These are phyloP conservation scores for Colletotrichum sojae DNA, from an alignment of 2,329 filamentous ascomycete species.

Conservation along the genomic window DNA sequence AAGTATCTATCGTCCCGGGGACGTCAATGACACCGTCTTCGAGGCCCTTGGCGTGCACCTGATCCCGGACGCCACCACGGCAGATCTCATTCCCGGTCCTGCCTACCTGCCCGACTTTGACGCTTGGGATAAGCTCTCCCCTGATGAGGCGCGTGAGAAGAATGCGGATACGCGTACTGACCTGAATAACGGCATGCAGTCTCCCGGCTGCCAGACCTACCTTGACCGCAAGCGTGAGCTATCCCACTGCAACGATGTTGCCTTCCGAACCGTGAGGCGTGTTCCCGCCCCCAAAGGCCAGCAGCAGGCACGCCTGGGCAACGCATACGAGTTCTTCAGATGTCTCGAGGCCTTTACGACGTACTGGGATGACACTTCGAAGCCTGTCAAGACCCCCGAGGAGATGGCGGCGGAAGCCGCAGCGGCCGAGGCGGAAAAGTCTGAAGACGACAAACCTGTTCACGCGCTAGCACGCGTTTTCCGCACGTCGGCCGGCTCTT, in stretches of 20 bases:
- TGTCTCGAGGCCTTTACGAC: conserved; percentile 71
- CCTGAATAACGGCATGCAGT: conserved; percentile 67
- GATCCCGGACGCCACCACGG: conserved; percentile 62
- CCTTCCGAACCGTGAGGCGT: conserved; percentile 73
- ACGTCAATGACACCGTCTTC: conserved; percentile 65
- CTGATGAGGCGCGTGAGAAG: conserved; percentile 63
- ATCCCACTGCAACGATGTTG: conserved; percentile 68
- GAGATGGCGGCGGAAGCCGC: conserved; percentile 28
- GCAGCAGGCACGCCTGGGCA: conserved; percentile 69
- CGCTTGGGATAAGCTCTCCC: conserved; percentile 63
- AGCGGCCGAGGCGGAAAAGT: conserved; percentile 36
- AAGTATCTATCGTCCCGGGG: conserved; percentile 66
- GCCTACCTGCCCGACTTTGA: conserved; percentile 67
- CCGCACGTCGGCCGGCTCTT: conserved; percentile 65
- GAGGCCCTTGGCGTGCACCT: conserved; percentile 71
- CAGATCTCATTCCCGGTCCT: conserved; percentile 68
- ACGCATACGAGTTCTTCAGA: conserved; percentile 76
- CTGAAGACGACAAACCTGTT: conserved; percentile 29
- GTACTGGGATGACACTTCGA: conserved; percentile 75
- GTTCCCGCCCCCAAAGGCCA: conserved; percentile 69
- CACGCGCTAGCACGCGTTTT: conserved; percentile 26
- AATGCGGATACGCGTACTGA: conserved; percentile 64
- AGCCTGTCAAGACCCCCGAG: conserved; percentile 41
- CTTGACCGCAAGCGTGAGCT: conserved; percentile 72
- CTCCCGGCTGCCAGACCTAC: conserved; percentile 71